Conservation (phyloP, 768 basidiomycete species). For the Cubamyces sp. region DNA sequence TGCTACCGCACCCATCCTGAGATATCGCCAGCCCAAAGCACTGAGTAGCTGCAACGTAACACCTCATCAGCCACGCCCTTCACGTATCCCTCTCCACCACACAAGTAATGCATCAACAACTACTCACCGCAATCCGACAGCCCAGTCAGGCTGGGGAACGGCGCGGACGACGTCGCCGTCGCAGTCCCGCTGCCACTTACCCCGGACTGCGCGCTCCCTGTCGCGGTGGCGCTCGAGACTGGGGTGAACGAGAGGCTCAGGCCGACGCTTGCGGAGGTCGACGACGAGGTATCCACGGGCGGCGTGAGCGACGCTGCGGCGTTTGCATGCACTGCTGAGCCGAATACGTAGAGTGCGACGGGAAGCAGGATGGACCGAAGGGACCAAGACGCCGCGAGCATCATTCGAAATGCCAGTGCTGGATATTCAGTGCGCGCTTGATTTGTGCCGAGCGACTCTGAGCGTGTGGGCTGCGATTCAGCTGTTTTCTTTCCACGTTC, state of each 20-base stretch:
- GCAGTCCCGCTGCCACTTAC: slow-evolving; percentile 5
- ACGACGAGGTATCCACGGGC: neutral
- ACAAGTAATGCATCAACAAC: neutral
- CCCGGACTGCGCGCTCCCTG: slow-evolving; percentile 4
- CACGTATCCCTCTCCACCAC: neutral
- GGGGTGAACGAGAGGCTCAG: slow-evolving; percentile 5
- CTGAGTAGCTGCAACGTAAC: slow-evolving; percentile 42
- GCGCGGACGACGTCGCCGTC: slow-evolving; percentile 25
- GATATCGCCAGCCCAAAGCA: slow-evolving; percentile 47
- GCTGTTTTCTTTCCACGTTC: too few relatives aligned
- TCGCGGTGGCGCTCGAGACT: neutral
- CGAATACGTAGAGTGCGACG: neutral
- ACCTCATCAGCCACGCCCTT: neutral
- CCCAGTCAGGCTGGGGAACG: slow-evolving; percentile 27
- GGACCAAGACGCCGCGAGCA: neutral
- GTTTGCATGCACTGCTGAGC: neutral
- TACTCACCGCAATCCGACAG: slow-evolving; percentile 28
- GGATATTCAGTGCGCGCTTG: too few relatives aligned
- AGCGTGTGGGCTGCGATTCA: too few relatives aligned
- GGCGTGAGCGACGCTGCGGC: slow-evolving; percentile 13
- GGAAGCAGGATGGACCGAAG: neutral
- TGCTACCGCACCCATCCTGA: slow-evolving; percentile 45
- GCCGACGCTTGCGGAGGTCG: neutral
- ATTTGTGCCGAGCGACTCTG: too few relatives aligned
- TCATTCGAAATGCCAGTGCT: too few relatives aligned